Base-by-base conservation (phyloP, 805 yeast species). In the Candida oleophila region DNA sequence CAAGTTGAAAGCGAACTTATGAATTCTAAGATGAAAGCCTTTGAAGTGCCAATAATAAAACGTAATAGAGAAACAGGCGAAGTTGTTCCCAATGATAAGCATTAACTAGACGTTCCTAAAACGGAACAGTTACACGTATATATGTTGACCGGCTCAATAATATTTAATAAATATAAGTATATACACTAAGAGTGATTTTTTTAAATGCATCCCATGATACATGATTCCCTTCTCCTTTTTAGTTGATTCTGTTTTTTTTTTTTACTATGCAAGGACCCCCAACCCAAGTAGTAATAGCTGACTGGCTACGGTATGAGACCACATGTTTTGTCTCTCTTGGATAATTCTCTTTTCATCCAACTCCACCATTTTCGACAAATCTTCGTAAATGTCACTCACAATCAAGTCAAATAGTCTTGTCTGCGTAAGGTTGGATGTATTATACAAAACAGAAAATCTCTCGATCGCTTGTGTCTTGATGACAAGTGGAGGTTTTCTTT, bases 301-400 rank as follows among this genome's bases (percentile, higher is more conserved):
- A 30, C 84, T 77, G 5, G 84, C 82, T 34, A 81, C 62, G 1
- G 82, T 73, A 46, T 80, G 81, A 0, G 84, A 79, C 86, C 86
- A 81, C 55, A 69, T 63, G 38, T 66, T 69, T 34, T 78, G 67
- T 68, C 78, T 78, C 49, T 69, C 69, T 43, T 63, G 56, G 37
- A 71, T 64, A 41, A 72, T 70, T 46, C 72, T 58, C 53, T 61
- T 71, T 69, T 81, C 85, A 62, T 81, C 81, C 48, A 76, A 70
- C 55, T 77, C 77, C 4, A 77, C 82, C 63, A 78, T 69, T 53
- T 74, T 77, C 51, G 76, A 62, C 43, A 81, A 62, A 48, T 81
- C 86, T 34, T 79, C 81, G 55, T 81, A 81, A 22, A 81, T 64
- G 55, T 81, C 86, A 56, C 79, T 75, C 20, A 79, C 68, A 7